Base-by-base conservation (phyloP, 169 alveolate species). In the Eimeria necatrix region DNA sequence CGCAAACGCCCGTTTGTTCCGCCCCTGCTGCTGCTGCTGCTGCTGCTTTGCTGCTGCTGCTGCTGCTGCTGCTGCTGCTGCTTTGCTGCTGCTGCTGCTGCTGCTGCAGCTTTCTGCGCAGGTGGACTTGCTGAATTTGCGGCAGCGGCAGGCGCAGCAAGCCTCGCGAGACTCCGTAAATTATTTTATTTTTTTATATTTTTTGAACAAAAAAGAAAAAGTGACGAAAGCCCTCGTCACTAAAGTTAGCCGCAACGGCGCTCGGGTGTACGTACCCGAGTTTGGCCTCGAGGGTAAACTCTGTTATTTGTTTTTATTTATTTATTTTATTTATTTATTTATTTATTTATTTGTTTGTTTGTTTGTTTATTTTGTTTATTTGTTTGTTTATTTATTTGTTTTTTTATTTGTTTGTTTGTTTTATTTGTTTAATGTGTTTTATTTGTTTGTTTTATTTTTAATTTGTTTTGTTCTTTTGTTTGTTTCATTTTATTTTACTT, bases 121-220 rank as follows among this genome's bases (percentile, higher is more conserved):
- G 71, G 98, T 99, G 90, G 99, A 98, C 86, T 95, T 96, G 94
- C 97, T 99, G 95, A 99, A 99, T 89, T 89, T 96, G 87, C 98
- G 98, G 96, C 99, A 98, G 80, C 96, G 99, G 48, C 97, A 96
- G 95, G 99, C 99, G 20, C 98, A 98, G 80, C 95, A 97, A 88
- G 99, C 99, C 26, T 97, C 99, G 51, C 97, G 99, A 61, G 99
- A 99, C n/a, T 98, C 99, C 7, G 97, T 98, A 3, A 98, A 98
- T 87, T 96, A 98, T 87, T 98, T 98, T 91, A 97, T 99, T 61
- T 98, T 97, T 91, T 96, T 98, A 74, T 98, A 97, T 96, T 98
- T 98, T 94, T 98, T 97, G 94, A 92, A 96, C 68, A 74, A 96
- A 95, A 98, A 83, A 9, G 41, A 73, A 32, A 32, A 41, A 51